These are phyloP conservation scores for Colletotrichum zoysiae DNA, from an alignment of 2,329 filamentous ascomycete genomes.

Conservation along the genomic window DNA sequence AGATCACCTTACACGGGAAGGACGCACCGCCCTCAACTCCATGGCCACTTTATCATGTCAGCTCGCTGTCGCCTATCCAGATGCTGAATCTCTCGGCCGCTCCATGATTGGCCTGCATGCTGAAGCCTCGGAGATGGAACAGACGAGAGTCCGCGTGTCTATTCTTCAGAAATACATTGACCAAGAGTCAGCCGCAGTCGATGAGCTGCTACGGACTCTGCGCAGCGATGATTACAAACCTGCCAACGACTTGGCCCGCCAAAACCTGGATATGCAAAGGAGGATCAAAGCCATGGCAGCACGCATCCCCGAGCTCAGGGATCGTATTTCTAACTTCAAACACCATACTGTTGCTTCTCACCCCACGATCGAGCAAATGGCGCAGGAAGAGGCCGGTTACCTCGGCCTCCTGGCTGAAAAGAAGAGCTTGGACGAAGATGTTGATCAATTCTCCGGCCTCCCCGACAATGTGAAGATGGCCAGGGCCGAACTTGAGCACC, in stretches of 20 bases:
- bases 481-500: conserved; percentile 74
- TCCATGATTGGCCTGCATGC: conserved; percentile 69
- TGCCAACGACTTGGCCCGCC: conserved; percentile 70
- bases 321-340: conserved; percentile 61
- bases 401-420: conserved; percentile 68
- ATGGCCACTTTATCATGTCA: conserved; percentile 66
- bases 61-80: conserved; percentile 62
- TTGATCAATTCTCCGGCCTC: conserved; percentile 77
- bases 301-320: conserved; percentile 76
- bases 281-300: conserved; percentile 75
- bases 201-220: conserved; percentile 57
- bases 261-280: conserved; percentile 81
- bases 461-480: conserved; percentile 79
- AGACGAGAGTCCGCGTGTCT: conserved; percentile 66
- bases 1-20: conserved; percentile 66
- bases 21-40: conserved; percentile 66
- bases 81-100: conserved; percentile 62
- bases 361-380: conserved; percentile 69
- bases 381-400: conserved; percentile 70
- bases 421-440: conserved; percentile 70
- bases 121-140: conserved; percentile 66
- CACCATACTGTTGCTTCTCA: conserved; percentile 51
- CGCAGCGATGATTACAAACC: conserved; percentile 64
- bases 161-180: conserved; percentile 69
- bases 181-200: conserved; percentile 59